A percentile compares a stretch with the other conserved stretches of the same genome.
These are phyloP conservation scores for Penstemon barbatus DNA, from an alignment of 257 asterid species.

Conservation along the genomic window DNA sequence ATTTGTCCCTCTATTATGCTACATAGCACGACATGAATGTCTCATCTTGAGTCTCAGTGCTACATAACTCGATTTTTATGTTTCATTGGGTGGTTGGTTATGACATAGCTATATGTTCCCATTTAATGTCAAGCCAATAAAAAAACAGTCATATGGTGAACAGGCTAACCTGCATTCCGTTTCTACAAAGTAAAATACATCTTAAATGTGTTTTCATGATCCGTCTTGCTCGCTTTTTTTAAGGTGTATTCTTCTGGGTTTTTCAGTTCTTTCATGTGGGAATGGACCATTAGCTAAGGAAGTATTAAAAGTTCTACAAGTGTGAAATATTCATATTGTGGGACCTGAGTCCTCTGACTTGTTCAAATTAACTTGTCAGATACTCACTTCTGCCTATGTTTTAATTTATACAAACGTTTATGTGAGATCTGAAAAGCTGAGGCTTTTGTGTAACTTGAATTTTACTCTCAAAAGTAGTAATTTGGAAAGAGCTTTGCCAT, in stretches of 20 bases:
- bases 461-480: neutral
- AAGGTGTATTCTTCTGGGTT: too few relatives aligned
- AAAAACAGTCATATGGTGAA: neutral
- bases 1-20: neutral
- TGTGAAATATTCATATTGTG: too few relatives aligned
- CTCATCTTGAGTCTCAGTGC: too few relatives aligned
- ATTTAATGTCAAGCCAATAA: neutral
- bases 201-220: too few relatives aligned
- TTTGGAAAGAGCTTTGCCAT: neutral
- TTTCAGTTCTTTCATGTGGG: slow-evolving; percentile 8
- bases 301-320: too few relatives aligned
- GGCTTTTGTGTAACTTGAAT: neutral
- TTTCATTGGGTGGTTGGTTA: neutral
- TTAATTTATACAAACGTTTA: neutral
- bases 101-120: neutral
- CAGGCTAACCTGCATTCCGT: neutral
- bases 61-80: neutral
- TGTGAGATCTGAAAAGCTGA: neutral
- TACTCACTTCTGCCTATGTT: too few relatives aligned
- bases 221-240: too few relatives aligned
- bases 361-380: too few relatives aligned
- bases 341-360: too few relatives aligned
- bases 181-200: neutral
- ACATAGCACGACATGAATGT: too few relatives aligned
- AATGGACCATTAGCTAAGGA: slow-evolving; percentile 4